A percentile compares a stretch with the other conserved stretches of the same genome.
Evolutionary conservation across 352 stramenopile genomes (phyloP).

Genomic region (Pythium phragmiticola): DNA sequence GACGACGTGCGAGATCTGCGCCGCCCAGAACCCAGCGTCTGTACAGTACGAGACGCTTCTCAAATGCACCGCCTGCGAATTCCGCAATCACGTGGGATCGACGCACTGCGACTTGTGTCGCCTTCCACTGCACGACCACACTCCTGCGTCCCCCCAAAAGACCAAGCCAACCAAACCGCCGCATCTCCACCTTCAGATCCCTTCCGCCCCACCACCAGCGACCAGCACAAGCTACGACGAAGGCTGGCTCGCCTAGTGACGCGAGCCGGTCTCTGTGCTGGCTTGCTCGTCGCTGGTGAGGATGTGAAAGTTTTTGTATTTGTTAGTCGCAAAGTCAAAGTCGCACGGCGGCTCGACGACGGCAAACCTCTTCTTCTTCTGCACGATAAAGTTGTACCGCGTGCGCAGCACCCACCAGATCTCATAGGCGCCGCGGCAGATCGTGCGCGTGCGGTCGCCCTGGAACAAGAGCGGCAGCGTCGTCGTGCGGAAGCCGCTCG

Average conservation of each 20-base stretch:
- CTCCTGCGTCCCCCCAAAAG: conserved; percentile 4
- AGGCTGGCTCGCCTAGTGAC: conserved; percentile 26
- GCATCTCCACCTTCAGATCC: conserved; percentile 19
- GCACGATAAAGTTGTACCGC: conserved; percentile 76
- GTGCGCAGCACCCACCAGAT: conserved; percentile 89
- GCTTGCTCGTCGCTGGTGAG: conserved; percentile 1
- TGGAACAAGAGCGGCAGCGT: conserved; percentile 70
- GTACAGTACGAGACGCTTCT: conserved; percentile 47
- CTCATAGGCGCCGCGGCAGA: conserved; percentile 76
- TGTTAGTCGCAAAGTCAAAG: conserved; percentile 79
- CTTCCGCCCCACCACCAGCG: neutral
- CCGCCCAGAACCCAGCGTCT: conserved; percentile 60
- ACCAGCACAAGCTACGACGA: conserved; percentile 33
- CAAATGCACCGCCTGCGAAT: conserved; percentile 64
- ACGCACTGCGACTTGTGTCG: conserved; percentile 59
- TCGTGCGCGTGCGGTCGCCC: conserved; percentile 55
- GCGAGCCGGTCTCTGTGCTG: neutral
- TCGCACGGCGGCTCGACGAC: conserved; percentile 66
- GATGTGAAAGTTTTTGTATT: conserved; percentile 70
- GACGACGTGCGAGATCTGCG: conserved; percentile 68
- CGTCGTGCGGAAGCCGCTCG: conserved; percentile 71
- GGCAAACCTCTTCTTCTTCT: conserved; percentile 77
- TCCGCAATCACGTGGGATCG: conserved; percentile 53
- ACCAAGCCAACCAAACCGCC: conserved; percentile 4
- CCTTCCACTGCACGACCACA: conserved; percentile 26